Conservation (phyloP, 108 stramenopile species). For the Epithemia pelagica region DNA sequence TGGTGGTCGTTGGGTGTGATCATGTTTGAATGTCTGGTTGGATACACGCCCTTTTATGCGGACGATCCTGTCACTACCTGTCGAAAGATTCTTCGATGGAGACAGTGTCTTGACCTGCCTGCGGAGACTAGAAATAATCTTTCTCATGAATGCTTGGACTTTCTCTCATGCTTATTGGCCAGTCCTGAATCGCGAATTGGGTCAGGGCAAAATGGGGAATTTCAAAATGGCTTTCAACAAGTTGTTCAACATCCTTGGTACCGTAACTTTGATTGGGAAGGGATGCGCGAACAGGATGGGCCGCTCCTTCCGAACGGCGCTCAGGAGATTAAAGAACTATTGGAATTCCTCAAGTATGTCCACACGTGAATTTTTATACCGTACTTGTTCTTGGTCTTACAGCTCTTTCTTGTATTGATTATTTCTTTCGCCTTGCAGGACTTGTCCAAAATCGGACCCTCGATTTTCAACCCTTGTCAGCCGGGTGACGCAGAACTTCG, state of each 20-base stretch:
- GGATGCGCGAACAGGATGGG: slow-evolving; percentile 58
- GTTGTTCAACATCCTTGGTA: slow-evolving; percentile 89
- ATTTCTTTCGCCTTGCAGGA: slow-evolving; percentile 29
- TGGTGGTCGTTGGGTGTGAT: slow-evolving; percentile 99
- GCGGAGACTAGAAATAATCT: slow-evolving; percentile 69
- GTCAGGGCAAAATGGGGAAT: slow-evolving; percentile 63
- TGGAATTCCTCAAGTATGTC: slow-evolving; percentile 82
- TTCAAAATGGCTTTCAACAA: slow-evolving; percentile 80
- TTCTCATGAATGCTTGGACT: slow-evolving; percentile 81
- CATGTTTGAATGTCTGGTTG: slow-evolving; percentile 99
- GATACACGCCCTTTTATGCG: slow-evolving; percentile 99
- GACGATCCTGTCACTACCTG: slow-evolving; percentile 97
- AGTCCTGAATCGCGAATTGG: slow-evolving; percentile 84
- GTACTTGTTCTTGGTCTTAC: not conserved
- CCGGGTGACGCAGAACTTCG: slow-evolving; percentile 85
- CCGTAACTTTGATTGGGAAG: slow-evolving; percentile 81
- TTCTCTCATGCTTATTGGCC: slow-evolving; percentile 81
- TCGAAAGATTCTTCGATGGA: slow-evolving; percentile 91
- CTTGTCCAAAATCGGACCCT: slow-evolving; percentile 76
- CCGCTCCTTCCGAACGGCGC: slow-evolving; percentile 78
- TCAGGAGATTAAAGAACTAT: slow-evolving; percentile 64
- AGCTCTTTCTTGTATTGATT: not conserved
- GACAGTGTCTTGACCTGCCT: slow-evolving; percentile 82
- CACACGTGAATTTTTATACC: not conserved
- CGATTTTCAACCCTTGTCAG: slow-evolving; percentile 74